Evolutionary conservation across 2,329 filamentous ascomycete species (phyloP).

Genomic region (Pseudogymnoascus sp.): DNA sequence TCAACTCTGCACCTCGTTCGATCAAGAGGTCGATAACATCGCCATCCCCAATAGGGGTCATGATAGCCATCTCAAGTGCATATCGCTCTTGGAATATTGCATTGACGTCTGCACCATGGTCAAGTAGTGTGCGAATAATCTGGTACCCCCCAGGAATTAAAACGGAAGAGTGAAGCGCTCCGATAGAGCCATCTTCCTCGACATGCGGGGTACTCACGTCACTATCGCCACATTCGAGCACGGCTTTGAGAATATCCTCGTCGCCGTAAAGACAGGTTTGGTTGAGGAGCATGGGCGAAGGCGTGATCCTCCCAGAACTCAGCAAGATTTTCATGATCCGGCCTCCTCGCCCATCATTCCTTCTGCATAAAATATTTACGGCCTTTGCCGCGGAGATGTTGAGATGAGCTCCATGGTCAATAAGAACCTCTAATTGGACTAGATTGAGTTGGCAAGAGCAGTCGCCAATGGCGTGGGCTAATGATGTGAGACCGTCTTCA

Average conservation of each 20-base stretch:
- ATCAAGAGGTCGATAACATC: conserved; percentile 1
- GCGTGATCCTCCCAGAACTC: not conserved
- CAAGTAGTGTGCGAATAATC: not conserved
- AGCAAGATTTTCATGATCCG: not conserved
- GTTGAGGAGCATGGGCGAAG: not conserved
- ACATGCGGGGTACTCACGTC: not conserved
- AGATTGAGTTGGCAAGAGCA: not conserved
- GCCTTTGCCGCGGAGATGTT: not conserved
- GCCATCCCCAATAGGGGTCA: not conserved
- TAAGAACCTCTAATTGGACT: not conserved
- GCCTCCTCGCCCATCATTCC: not conserved
- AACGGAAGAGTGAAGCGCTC: not conserved
- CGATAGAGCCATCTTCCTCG: not conserved
- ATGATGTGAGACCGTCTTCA: not conserved
- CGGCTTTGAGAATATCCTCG: not conserved
- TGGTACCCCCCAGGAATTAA: not conserved
- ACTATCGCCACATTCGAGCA: not conserved
- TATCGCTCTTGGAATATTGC: not conserved
- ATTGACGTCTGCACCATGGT: not conserved
- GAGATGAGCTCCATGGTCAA: not conserved
- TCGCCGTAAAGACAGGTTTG: not conserved
- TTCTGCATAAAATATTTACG: not conserved
- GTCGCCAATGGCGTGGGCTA: not conserved
- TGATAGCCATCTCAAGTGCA: conserved; percentile 5
- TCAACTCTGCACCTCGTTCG: not conserved